phyloP scores from a whole-genome alignment of 2,329 filamentous ascomycete genomes.

The Graphiopsis chlorocephala region DNA sequence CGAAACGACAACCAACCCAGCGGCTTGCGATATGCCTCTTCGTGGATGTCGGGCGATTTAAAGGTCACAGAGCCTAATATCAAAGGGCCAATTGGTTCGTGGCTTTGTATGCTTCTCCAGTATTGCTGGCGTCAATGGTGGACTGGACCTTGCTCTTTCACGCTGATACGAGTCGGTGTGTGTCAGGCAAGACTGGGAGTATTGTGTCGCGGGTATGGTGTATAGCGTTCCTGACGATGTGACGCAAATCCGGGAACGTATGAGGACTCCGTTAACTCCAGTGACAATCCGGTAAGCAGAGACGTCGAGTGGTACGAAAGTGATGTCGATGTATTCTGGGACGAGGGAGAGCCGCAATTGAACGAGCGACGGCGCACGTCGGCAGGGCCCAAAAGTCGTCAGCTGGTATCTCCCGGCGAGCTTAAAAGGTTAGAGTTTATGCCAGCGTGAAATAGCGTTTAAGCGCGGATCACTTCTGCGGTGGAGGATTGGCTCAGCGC shows the following conservation, averaged over 20 bases:
- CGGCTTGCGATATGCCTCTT: not conserved
- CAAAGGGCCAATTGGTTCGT: not conserved
- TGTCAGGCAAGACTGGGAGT: not conserved
- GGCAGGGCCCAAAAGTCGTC: constrained; percentile 17
- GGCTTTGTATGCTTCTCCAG: not conserved
- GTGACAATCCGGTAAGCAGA: not conserved
- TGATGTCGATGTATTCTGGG: constrained; percentile 3
- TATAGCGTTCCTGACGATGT: not conserved
- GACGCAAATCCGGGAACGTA: not conserved
- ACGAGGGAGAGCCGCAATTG: constrained; percentile 12
- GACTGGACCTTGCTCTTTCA: constrained; percentile 13
- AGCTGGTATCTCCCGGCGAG: constrained; percentile 16
- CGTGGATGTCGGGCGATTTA: not conserved
- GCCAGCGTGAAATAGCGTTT: constrained; percentile 12
- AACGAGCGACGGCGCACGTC: constrained; percentile 6
- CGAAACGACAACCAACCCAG: not conserved
- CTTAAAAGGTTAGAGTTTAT: constrained; percentile 12
- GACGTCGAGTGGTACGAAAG: constrained; percentile 5
- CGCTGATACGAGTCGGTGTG: constrained; percentile 3
- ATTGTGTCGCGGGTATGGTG: not conserved
- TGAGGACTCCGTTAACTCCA: constrained; percentile 4
- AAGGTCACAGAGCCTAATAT: not conserved
- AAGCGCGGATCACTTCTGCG: constrained; percentile 13
- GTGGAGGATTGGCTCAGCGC: constrained; percentile 15
- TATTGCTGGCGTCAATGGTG: not conserved